Evolutionary conservation across 352 stramenopile genomes (phyloP), one percentile per base, ranked within the genome.

Genomic region (Pythium pyrilobum): DNA sequence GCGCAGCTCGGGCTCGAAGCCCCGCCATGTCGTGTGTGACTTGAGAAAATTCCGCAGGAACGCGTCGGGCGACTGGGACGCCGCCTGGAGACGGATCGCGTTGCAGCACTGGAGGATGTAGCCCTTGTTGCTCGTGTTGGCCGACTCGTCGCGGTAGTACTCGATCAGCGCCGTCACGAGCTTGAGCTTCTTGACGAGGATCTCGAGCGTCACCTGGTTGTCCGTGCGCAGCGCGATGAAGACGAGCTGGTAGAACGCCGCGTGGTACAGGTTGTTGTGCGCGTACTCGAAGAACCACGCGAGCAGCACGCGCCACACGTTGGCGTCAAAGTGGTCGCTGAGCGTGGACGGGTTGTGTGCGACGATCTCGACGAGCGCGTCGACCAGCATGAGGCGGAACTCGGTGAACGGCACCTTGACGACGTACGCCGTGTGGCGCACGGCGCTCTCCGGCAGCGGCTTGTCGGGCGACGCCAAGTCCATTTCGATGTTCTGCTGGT

Each of bases 261-360:
- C 78, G 53, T 96, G 86, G 52, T 96, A 97, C 53, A 97, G 33
- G 55, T 96, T 96, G 64, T 92, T 96, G 77, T 96, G 83, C 28
- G 82, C 77, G 64, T 96, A 97, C 69, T 95, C 81, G 42, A 96
- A 92, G 61, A 97, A 95, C 88, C 88, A 97, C 31, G 67, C 69
- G 25, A 91, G 71, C 43, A 97, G 62, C 27, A 93, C 79, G 33
- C 82, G 81, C 88, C 88, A 97, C 8, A 96, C 78, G 39, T 92
- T 71, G n/a, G 63, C 69, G 51, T 90, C 72, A 52, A 96, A 89
- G 50, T 81, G 67, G 27, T 85, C 70, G 34, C 72, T 77, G 45
- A 94, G 71, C 34, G 76, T 67, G 32, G 52, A 65, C 16, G 84
- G 82, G 53, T 95, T 92, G 49, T 91, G 73, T 36, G 88, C 69